These are phyloP conservation scores for Triticum monococcum DNA, from an alignment of 176 grass and related monocot genomes.

Conservation along the genomic window DNA sequence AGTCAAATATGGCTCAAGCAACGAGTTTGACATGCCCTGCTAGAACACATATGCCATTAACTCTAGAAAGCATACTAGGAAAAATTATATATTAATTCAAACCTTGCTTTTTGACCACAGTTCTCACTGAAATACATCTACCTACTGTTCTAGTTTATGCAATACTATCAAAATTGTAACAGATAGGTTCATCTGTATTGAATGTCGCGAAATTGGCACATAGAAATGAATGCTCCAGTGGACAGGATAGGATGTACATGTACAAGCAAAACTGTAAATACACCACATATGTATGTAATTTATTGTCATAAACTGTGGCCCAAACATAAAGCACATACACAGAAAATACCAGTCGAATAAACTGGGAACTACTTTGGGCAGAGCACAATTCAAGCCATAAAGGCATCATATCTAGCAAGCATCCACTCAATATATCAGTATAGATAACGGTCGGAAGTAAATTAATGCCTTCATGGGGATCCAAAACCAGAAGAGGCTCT, in stretches of 20 bases:
- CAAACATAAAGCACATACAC: neutral
- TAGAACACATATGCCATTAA: neutral
- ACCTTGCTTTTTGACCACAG: neutral
- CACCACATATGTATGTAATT: neutral
- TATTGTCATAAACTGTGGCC: neutral
- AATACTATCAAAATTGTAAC: neutral
- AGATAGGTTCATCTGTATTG: neutral
- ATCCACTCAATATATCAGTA: neutral
- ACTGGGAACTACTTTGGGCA: neutral
- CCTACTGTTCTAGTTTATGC: neutral
- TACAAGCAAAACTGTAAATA: neutral
- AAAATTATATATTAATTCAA: neutral
- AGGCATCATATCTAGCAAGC: neutral
- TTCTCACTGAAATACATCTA: neutral
- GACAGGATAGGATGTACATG: neutral
- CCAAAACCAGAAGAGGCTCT: neutral
- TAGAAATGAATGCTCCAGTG: neutral
- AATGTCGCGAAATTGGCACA: neutral
- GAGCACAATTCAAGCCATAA: neutral
- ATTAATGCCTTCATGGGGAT: neutral
- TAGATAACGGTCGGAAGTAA: neutral
- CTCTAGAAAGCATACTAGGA: neutral
- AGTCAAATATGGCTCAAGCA: neutral
- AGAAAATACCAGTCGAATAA: neutral
- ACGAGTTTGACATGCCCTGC: neutral